Percentiles rank a stretch among this genome's conserved stretches.
Evolutionary conservation across 2,329 filamentous ascomycete genomes (phyloP).

Genomic region (Pestalotiopsis sp.): DNA sequence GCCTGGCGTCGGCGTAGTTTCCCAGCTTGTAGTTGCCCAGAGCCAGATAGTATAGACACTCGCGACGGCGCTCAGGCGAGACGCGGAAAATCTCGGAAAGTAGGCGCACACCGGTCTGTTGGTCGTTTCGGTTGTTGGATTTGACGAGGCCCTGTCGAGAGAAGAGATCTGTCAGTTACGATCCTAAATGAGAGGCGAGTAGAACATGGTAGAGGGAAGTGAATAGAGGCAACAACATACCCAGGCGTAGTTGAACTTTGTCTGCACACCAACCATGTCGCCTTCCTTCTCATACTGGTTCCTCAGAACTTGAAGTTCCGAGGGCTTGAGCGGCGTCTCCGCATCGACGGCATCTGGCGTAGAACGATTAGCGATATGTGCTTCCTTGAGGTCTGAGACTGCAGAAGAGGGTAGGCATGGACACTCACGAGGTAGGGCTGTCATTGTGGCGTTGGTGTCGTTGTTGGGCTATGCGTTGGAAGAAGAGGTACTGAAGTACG

Average conservation of each 20-base stretch:
- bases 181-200: not conserved
- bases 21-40: slow-evolving; percentile 98
- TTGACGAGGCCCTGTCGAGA: slow-evolving; percentile 83
- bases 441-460: slow-evolving; percentile 23
- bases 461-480: not conserved
- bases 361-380: not conserved
- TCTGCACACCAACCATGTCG: slow-evolving; percentile 94
- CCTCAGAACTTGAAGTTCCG: slow-evolving; percentile 90
- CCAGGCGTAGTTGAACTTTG: slow-evolving; percentile 99
- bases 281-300: slow-evolving; percentile 97
- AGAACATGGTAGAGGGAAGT: not conserved
- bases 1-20: slow-evolving; percentile 91
- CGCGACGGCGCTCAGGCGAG: slow-evolving; percentile 87
- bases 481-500: not conserved
- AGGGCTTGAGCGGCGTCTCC: slow-evolving; percentile 91
- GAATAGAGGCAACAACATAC: slow-evolving; percentile 50
- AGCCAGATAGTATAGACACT: slow-evolving; percentile 97
- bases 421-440: slow-evolving; percentile 34
- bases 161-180: slow-evolving; percentile 7
- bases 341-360: slow-evolving; percentile 89
- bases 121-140: slow-evolving; percentile 79
- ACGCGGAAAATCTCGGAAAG: slow-evolving; percentile 96
- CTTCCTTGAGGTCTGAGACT: not conserved
- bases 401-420: not conserved
- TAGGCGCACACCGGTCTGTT: slow-evolving; percentile 91